Evolutionary conservation across 768 basidiomycete genomes (phyloP), one percentile per base, ranked within the genome.

Genomic region (Suillus sp.): DNA sequence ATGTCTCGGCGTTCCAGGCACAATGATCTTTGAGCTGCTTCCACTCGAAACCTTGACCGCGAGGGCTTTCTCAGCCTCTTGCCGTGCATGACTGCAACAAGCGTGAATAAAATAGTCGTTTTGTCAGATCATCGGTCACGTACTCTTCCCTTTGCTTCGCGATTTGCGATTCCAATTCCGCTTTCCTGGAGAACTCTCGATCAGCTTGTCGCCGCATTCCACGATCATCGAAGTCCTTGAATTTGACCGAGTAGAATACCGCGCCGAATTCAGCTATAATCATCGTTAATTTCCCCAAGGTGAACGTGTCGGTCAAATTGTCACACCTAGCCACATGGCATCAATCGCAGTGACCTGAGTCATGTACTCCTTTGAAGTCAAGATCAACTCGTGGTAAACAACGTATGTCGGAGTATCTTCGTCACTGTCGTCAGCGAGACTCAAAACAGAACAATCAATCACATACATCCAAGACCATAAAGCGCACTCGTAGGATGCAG

Each of bases 291-390:
- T 55, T 45, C 64, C 3, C 54, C 34, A 53, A 32, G 14, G n/a
- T 48, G 51, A 32, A 34, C 43, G 13, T 43, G 10, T 64, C 47
- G 0, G 5, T 47, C 60, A 3, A 14, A 53, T 6, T 3, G 61
- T 73, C 83, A 72, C 77, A 93, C 95, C 95, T 40, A 99, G 84
- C 97, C 97, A 99, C 77, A 95, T 95, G 3, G 97, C 89, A 72
- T 99, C 95, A 65, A 99, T 92, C 0, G 96, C 88, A 2, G 97
- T 98, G n/a, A 99, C 97, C 75, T 95, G 95, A 20, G 96, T 96
- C 96, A 98, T 97, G 78, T 99, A 99, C 76, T 93, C 90, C 72
- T 96, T 96, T 37, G 95, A 96, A 13, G 95, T 96, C 68, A 96
- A 79, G 65, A 97, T 96, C 61, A 96, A 83, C 71, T 98, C 96